These are phyloP conservation scores for Stagonosporopsis rhizophila DNA, from an alignment of 2,329 filamentous ascomycete genomes.

Conservation along the genomic window DNA sequence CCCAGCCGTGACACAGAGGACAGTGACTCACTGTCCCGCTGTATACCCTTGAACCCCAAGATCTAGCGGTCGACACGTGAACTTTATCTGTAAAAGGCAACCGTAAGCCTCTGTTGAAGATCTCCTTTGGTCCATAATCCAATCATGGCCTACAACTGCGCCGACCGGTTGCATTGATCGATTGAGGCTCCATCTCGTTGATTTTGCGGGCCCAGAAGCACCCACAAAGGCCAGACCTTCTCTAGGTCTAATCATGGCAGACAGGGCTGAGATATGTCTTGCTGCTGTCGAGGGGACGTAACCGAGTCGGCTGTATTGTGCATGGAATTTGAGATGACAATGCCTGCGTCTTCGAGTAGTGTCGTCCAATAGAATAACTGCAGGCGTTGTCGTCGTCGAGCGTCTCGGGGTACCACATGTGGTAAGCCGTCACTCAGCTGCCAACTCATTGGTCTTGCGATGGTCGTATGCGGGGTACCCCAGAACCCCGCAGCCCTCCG, in stretches of 20 bases:
- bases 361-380: background rate
- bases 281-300: background rate
- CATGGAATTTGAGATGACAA: conserved; percentile 7
- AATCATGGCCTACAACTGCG: background rate
- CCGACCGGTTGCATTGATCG: background rate
- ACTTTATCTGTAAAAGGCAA: background rate
- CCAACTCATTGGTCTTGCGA: conserved; percentile 4
- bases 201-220: background rate
- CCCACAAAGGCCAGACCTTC: conserved; percentile 1
- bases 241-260: conserved; percentile 3
- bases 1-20: background rate
- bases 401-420: conserved; percentile 16
- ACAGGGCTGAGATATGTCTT: conserved; percentile 5
- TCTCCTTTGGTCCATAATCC: conserved; percentile 8
- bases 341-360: conserved; percentile 2
- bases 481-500: conserved; percentile 28
- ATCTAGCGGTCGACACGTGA: background rate
- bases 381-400: conserved; percentile 6
- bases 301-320: conserved; percentile 14
- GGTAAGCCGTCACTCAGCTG: conserved; percentile 15
- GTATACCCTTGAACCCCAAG: background rate
- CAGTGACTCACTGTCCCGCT: background rate
- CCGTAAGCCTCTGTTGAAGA: background rate
- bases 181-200: conserved; percentile 7
- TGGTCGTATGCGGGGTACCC: conserved; percentile 25